Conservation (phyloP, 1,284 basidiomycete species). For the Sporisorium scitamineum region DNA sequence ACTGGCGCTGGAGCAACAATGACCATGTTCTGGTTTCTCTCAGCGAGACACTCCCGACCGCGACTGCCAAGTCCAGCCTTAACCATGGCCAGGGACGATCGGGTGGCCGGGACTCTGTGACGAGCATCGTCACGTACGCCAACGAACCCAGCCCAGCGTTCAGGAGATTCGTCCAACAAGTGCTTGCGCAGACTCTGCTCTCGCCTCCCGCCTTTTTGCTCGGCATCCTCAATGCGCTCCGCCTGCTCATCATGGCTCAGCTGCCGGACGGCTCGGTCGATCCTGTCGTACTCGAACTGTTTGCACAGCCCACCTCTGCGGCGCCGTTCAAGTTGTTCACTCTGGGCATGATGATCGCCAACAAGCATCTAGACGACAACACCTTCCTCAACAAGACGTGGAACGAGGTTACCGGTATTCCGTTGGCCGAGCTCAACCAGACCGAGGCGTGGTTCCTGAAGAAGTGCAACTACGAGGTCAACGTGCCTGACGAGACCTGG, state of each 20-base stretch:
- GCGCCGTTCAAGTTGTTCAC: constrained; percentile 68
- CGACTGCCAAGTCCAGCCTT: constrained; percentile 23
- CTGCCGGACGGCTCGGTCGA: constrained; percentile 50
- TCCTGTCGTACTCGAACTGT: constrained; percentile 58
- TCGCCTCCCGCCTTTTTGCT: constrained; percentile 65
- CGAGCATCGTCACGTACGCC: constrained; percentile 40
- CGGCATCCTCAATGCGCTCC: constrained; percentile 61
- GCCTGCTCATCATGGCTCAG: constrained; percentile 52
- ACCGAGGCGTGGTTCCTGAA: constrained; percentile 67
- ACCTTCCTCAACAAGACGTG: constrained; percentile 69
- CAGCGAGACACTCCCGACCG: constrained; percentile 22
- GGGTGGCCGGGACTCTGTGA: constrained; percentile 29
- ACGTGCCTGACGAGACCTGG: constrained; percentile 63
- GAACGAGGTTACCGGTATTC: constrained; percentile 69
- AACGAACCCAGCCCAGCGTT: constrained; percentile 65
- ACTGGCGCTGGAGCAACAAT: constrained; percentile 61
- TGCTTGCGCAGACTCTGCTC: constrained; percentile 65
- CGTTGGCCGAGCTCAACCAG: constrained; percentile 64
- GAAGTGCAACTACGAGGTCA: constrained; percentile 63
- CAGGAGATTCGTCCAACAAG: constrained; percentile 65
- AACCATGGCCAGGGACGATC: constrained; percentile 23
- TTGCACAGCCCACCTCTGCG: constrained; percentile 62
- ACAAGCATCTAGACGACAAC: constrained; percentile 69
- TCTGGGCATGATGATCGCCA: constrained; percentile 67
- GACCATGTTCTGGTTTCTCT: constrained; percentile 52